phyloP scores from a whole-genome alignment of 108 stramenopile genomes.

The Stephanodiscus triporus region DNA sequence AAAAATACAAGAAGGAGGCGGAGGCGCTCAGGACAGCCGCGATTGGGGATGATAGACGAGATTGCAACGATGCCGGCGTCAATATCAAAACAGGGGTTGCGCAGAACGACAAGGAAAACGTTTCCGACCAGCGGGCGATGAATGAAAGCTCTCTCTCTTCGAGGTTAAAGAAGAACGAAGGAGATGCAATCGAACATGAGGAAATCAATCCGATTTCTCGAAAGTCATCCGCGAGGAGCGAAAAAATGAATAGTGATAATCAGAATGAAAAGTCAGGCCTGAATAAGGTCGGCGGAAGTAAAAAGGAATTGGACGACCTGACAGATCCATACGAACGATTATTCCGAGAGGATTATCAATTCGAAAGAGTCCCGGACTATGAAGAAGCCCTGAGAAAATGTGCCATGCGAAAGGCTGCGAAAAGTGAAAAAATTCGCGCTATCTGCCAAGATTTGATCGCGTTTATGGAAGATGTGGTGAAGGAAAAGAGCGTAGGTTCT shows the following conservation, averaged over 20 bases:
- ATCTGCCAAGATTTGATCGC: constrained; percentile 22
- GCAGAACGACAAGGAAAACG: constrained; percentile 16
- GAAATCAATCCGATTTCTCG: not conserved
- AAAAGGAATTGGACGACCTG: not conserved
- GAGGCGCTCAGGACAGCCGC: not conserved
- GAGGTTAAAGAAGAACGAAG: not conserved
- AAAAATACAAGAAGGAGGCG: constrained; percentile 6
- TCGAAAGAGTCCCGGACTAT: not conserved
- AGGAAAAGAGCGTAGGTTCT: not conserved
- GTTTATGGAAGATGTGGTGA: constrained; percentile 13
- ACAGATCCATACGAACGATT: constrained; percentile 15
- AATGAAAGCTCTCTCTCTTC: not conserved
- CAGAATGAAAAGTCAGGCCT: not conserved
- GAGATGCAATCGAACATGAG: not conserved
- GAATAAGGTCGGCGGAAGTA: not conserved
- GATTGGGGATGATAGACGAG: not conserved
- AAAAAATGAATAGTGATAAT: not conserved
- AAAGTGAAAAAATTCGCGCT: constrained; percentile 7
- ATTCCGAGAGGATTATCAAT: constrained; percentile 6
- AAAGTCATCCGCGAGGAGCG: not conserved
- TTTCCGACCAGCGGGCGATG: not conserved
- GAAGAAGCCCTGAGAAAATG: constrained; percentile 10
- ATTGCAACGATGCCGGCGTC: constrained; percentile 4
- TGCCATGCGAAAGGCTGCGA: not conserved
- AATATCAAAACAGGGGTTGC: constrained; percentile 14